Percentiles rank a stretch among this genome's conserved stretches.
Conservation (phyloP, 1,139 yeast species). For the Taphrina deformans region DNA sequence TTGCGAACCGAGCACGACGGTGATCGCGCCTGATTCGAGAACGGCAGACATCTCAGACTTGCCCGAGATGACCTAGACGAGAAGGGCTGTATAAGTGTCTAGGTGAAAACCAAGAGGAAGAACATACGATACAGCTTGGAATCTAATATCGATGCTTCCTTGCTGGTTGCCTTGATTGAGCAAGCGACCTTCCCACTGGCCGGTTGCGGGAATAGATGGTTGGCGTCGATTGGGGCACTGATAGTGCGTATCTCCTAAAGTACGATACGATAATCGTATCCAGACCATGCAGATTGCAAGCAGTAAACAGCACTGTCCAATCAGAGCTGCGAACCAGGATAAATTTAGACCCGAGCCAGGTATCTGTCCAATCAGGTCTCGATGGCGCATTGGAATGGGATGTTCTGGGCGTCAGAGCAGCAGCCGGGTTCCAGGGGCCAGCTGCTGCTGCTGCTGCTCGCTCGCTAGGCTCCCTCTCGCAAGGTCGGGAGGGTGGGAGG, state of each 20-base stretch:
- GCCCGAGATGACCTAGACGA: neutral
- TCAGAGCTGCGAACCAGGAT: neutral
- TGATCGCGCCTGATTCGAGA: constrained; percentile 25
- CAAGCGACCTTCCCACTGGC: neutral
- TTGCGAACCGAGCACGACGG: constrained; percentile 30
- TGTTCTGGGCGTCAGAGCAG: too few species aligned
- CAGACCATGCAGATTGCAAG: too few species aligned
- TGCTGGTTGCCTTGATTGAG: neutral
- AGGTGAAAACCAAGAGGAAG: neutral
- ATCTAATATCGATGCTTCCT: too few species aligned
- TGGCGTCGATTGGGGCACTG: neutral
- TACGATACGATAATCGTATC: too few species aligned
- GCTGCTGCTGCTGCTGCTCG: too few species aligned
- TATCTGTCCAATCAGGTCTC: too few species aligned
- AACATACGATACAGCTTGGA: too few species aligned
- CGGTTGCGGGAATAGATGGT: neutral
- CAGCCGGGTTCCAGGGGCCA: too few species aligned
- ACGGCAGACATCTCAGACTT: neutral
- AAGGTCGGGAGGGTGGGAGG: neutral
- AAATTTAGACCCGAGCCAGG: too few species aligned
- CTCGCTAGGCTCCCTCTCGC: too few species aligned
- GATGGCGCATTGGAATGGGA: too few species aligned
- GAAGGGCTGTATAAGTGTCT: neutral
- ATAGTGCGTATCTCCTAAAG: neutral
- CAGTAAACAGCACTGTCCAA: too few species aligned